Conservation (phyloP, 768 basidiomycete species). For the Leucocoprinus sp. region DNA sequence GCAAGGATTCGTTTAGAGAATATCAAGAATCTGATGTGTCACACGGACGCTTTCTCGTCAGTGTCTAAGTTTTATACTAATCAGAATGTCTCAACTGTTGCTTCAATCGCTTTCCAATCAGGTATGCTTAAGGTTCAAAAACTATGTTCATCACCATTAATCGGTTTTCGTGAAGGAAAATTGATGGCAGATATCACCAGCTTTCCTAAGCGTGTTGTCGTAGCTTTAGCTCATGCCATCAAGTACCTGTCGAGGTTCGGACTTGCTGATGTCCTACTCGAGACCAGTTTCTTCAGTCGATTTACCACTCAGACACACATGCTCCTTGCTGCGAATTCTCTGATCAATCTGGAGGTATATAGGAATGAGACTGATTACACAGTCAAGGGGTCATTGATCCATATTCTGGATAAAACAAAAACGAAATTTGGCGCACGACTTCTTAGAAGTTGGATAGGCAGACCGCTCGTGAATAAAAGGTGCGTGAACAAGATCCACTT, state of each 20-base stretch:
- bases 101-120: slow-evolving; percentile 36
- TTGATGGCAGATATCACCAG: slow-evolving; percentile 53
- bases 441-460: slow-evolving; percentile 79
- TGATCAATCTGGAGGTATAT: slow-evolving; percentile 89
- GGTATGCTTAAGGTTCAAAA: slow-evolving; percentile 24
- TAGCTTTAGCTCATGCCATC: slow-evolving; percentile 69
- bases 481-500: slow-evolving; percentile 22
- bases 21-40: slow-evolving; percentile 44
- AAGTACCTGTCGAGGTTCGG: slow-evolving; percentile 65
- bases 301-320: slow-evolving; percentile 78
- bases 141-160: slow-evolving; percentile 1
- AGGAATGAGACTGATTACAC: slow-evolving; percentile 80
- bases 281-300: slow-evolving; percentile 68
- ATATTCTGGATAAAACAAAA: slow-evolving; percentile 79
- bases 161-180: slow-evolving; percentile 32
- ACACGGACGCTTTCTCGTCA: slow-evolving; percentile 61
- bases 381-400: slow-evolving; percentile 68
- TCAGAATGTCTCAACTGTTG: slow-evolving; percentile 29
- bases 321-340: slow-evolving; percentile 82
- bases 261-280: slow-evolving; percentile 70
- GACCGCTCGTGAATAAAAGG: slow-evolving; percentile 71
- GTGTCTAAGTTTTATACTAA: slow-evolving; percentile 61
- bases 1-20: slow-evolving; percentile 56
- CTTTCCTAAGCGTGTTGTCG: slow-evolving; percentile 61
- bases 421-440: slow-evolving; percentile 85